These are phyloP conservation scores for Calophaca sinica DNA, from an alignment of 306 rosid species.

Conservation along the genomic window DNA sequence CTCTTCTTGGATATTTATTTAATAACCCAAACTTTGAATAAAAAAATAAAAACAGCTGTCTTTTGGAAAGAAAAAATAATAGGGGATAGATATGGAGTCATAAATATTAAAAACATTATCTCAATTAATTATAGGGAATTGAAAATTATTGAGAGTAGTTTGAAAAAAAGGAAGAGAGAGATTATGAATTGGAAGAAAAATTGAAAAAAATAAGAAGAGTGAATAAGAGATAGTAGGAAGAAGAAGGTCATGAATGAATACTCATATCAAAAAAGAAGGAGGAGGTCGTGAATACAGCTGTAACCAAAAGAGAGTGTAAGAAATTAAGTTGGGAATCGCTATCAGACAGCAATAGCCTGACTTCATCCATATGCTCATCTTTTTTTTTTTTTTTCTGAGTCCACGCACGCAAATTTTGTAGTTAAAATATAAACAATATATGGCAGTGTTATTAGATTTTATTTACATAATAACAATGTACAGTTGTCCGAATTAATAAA, in stretches of 20 bases:
- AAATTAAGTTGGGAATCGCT: slow-evolving; percentile 47
- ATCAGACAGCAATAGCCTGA: slow-evolving; percentile 47
- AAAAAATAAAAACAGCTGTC: slow-evolving; percentile 32
- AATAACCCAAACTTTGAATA: neutral
- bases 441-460: neutral
- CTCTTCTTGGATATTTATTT: neutral
- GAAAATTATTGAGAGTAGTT: no score
- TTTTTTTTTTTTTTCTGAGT: neutral
- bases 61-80: no score
- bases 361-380: slow-evolving; percentile 42
- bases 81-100: no score
- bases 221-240: no score
- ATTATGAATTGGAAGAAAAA: no score
- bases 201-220: no score
- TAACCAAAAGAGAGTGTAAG: slow-evolving; percentile 50
- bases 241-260: no score
- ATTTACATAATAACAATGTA: neutral
- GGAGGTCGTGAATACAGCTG: slow-evolving; percentile 79
- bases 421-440: neutral
- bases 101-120: no score
- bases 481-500: no score
- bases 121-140: no score
- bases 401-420: slow-evolving; percentile 7
- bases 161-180: no score
- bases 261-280: neutral